phyloP scores from a whole-genome alignment of 164 flowering plant species.

The Nelumbo lutea region DNA sequence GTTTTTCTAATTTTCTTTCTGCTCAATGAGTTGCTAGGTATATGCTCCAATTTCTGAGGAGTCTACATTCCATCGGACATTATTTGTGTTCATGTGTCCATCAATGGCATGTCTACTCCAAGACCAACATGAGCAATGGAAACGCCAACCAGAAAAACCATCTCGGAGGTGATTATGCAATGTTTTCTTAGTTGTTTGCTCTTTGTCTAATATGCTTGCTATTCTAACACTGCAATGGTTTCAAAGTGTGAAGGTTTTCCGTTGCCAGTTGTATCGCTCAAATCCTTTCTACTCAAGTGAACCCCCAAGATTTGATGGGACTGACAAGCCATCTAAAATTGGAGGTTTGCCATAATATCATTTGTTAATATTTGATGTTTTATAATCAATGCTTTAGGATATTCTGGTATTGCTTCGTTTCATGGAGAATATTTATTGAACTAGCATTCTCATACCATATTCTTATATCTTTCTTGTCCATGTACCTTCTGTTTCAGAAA shows the following conservation, averaged over 20 bases:
- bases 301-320: slow-evolving; percentile 49
- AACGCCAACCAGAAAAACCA: slow-evolving; percentile 41
- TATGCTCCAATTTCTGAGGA: slow-evolving; percentile 71
- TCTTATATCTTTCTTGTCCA: not conserved
- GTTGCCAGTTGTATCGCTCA: slow-evolving; percentile 63
- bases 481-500: too few species aligned
- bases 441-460: not conserved
- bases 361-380: not conserved
- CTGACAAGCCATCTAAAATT: slow-evolving; percentile 37
- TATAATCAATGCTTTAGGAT: not conserved
- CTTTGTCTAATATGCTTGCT: not conserved
- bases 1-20: not conserved
- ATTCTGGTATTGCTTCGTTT: too few species aligned
- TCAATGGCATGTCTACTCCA: slow-evolving; percentile 78
- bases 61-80: slow-evolving; percentile 68
- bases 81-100: slow-evolving; percentile 80
- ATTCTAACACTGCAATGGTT: slow-evolving; percentile 20
- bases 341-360: slow-evolving; percentile 43
- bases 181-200: not conserved
- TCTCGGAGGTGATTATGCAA: slow-evolving; percentile 52
- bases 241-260: slow-evolving; percentile 86
- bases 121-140: slow-evolving; percentile 88
- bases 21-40: slow-evolving; percentile 37
- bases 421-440: not conserved
- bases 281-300: slow-evolving; percentile 77